Evolutionary conservation across 2,329 filamentous ascomycete species (phyloP).

Genomic region (Triangularia setosa): DNA sequence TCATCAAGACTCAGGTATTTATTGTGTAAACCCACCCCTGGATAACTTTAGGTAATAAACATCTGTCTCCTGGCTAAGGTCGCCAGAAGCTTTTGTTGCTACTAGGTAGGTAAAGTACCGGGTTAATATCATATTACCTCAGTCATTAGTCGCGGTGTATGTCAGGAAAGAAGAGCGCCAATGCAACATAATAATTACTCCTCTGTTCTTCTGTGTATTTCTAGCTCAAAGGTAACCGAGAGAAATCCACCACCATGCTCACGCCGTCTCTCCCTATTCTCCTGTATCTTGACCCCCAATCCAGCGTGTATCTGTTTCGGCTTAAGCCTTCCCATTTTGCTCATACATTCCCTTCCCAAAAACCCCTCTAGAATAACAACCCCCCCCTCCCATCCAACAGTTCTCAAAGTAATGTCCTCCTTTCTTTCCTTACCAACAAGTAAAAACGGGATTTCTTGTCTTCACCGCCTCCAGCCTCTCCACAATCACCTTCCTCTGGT

Average conservation of each 20-base stretch:
- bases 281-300: background rate
- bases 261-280: background rate
- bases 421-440: conserved; percentile 68
- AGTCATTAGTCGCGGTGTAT: too few relatives aligned
- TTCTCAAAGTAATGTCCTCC: too few relatives aligned
- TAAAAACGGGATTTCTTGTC: conserved; percentile 91
- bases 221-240: background rate
- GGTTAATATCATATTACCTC: too few relatives aligned
- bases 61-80: too few relatives aligned
- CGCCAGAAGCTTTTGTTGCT: too few relatives aligned
- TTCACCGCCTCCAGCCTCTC: conserved; percentile 95
- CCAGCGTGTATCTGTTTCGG: background rate
- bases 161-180: background rate
- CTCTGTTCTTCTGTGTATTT: background rate
- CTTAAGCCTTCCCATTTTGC: background rate
- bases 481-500: conserved; percentile 90
- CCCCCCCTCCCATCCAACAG: background rate
- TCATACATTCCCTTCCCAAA: background rate
- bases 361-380: background rate
- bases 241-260: background rate
- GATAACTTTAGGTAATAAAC: too few relatives aligned
- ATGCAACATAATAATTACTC: background rate
- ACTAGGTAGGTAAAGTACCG: too few relatives aligned
- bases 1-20: too few relatives aligned
- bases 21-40: too few relatives aligned